Base-by-base conservation (phyloP, 805 yeast species). In the Suhomyces emberorum region DNA sequence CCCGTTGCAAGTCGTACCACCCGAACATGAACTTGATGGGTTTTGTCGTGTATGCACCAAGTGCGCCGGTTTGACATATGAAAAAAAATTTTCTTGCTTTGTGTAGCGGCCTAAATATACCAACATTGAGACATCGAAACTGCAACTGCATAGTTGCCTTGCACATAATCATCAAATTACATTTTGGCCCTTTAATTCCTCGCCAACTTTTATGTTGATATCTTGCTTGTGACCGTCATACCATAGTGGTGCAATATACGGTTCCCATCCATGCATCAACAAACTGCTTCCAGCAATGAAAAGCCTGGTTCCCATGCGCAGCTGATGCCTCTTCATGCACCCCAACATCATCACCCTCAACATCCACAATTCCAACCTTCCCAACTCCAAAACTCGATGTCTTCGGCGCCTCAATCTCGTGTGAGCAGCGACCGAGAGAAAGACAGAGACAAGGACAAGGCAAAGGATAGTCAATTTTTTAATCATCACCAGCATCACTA, bases 401-500 rank as follows among this genome's bases (percentile, higher is more conserved):
- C n/a, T n/a, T n/a, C n/a, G n/a, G n/a, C n/a, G n/a, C n/a, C n/a
- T n/a, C n/a, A n/a, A n/a, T n/a, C n/a, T n/a, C n/a, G n/a, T n/a
- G n/a, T n/a, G n/a, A n/a, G n/a, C n/a, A n/a, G n/a, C n/a, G n/a
- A n/a, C n/a, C n/a, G n/a, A n/a, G n/a, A n/a, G n/a, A n/a, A n/a
- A n/a, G n/a, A n/a, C n/a, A n/a, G n/a, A n/a, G n/a, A n/a, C n/a
- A n/a, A n/a, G n/a, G n/a, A n/a, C n/a, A n/a, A n/a, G n/a, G n/a
- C n/a, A n/a, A 29, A 20, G 15, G 22, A 24, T 7, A 30, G 19
- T 30, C 28, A 25, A 19, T 21, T 6, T 14, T 24, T 23, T 6
- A 21, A 32, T 15, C 37, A 26, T 15, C 35, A 35, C 18, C 35
- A 39, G 21, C 24, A 35, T 34, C 38, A 39, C 27, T 34, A 34